phyloP scores from a whole-genome alignment of 306 rosid genomes.

The Psophocarpus tetragonolobus region DNA sequence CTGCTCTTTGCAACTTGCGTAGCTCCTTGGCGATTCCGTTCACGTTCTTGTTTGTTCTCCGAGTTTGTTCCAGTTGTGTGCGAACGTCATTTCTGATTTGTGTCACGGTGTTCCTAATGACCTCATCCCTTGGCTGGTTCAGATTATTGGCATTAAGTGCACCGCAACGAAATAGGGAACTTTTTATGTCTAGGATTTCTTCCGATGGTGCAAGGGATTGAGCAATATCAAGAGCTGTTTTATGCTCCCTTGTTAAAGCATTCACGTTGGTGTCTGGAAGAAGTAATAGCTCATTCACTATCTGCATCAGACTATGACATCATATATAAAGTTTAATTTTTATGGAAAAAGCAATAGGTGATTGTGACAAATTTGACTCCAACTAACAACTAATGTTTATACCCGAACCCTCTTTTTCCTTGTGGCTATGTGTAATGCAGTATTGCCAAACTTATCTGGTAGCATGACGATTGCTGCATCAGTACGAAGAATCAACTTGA shows the following conservation, averaged over 20 bases:
- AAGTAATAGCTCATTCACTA: constrained; percentile 60
- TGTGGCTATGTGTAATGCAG: constrained; percentile 69
- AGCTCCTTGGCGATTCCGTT: constrained; percentile 65
- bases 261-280: constrained; percentile 62
- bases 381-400: no score
- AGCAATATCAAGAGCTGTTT: constrained; percentile 70
- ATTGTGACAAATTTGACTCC: no score
- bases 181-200: constrained; percentile 49
- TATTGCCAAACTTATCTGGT: constrained; percentile 71
- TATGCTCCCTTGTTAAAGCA: constrained; percentile 63
- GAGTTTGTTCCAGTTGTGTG: constrained; percentile 69
- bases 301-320: constrained; percentile 49
- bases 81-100: constrained; percentile 67
- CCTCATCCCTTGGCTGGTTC: constrained; percentile 66
- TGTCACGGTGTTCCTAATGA: constrained; percentile 53
- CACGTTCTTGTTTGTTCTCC: constrained; percentile 64
- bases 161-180: constrained; percentile 49
- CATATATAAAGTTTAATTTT: background rate
- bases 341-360: no score
- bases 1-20: constrained; percentile 58
- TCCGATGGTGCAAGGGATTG: constrained; percentile 63
- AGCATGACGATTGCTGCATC: constrained; percentile 67
- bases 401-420: constrained; percentile 52
- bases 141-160: constrained; percentile 59
- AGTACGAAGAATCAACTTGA: constrained; percentile 50